Conservation (phyloP, 1,139 yeast species). For the Saccharomycopsis hybrid region DNA sequence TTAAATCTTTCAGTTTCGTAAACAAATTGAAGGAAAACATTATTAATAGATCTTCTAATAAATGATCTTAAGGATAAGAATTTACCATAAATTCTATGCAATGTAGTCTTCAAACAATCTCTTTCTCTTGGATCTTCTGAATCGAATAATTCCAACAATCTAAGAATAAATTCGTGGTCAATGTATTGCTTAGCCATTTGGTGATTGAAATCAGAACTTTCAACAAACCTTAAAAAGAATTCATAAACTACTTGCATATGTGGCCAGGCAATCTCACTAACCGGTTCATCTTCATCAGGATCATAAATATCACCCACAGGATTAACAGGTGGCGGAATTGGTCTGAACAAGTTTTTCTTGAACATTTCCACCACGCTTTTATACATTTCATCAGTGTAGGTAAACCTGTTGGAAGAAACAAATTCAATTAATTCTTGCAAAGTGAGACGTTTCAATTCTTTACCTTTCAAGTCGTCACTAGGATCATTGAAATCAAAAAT, state of each 20-base stretch:
- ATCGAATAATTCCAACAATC: conserved; percentile 81
- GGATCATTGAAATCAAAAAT: conserved; percentile 94
- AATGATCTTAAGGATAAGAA: conserved; percentile 85
- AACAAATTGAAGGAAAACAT: conserved; percentile 85
- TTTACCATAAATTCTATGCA: conserved; percentile 94
- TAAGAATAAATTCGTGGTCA: conserved; percentile 82
- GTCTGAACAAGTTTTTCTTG: conserved; percentile 80
- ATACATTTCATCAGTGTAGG: conserved; percentile 88
- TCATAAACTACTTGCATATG: conserved; percentile 97
- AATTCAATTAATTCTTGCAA: conserved; percentile 86
- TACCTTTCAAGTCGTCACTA: conserved; percentile 83
- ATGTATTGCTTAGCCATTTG: conserved; percentile 89
- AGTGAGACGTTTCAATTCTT: conserved; percentile 82
- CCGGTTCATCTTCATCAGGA: conserved; percentile 99
- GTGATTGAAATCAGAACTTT: conserved; percentile 91
- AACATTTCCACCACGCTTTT: conserved; percentile 86
- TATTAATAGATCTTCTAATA: conserved; percentile 84
- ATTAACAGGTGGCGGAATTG: conserved; percentile 97
- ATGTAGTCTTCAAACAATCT: conserved; percentile 87
- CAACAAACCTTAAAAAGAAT: conserved; percentile 85
- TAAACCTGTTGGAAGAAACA: conserved; percentile 72
- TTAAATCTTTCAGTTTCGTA: conserved; percentile 95
- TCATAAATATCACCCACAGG: conserved; percentile 95
- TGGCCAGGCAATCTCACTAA: conserved; percentile 96
- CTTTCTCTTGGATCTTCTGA: conserved; percentile 96